phyloP scores from a whole-genome alignment of 768 basidiomycete genomes.

The Tulasnella sp. region DNA sequence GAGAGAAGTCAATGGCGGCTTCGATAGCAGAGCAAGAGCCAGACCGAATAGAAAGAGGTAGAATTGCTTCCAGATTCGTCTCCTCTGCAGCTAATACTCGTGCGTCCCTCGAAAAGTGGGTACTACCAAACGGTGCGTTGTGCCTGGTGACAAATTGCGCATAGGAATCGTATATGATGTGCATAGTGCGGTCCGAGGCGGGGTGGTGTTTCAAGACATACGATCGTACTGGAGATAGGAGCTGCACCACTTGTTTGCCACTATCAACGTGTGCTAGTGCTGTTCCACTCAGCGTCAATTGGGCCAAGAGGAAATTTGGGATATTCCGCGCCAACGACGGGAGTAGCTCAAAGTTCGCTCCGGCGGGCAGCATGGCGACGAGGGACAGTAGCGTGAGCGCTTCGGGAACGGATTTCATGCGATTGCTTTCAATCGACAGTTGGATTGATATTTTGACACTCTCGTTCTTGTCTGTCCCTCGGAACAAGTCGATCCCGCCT shows the following conservation, averaged over 20 bases:
- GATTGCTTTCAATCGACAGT: not conserved
- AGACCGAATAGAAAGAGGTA: not conserved
- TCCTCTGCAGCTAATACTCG: not conserved
- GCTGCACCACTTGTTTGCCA: not conserved
- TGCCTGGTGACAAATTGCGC: not conserved
- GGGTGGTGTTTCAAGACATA: not conserved
- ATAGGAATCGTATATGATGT: not conserved
- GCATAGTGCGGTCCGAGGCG: not conserved
- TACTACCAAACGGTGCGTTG: not conserved
- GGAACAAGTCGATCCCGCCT: not conserved
- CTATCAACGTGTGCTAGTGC: not conserved
- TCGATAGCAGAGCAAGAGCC: too few relatives aligned
- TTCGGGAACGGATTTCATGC: not conserved
- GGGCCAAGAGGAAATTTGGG: not conserved
- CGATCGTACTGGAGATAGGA: not conserved
- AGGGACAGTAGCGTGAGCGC: not conserved
- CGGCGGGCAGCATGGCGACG: not conserved
- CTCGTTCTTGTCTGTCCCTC: not conserved
- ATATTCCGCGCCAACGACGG: not conserved
- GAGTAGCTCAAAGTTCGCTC: not conserved
- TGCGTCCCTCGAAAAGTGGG: not conserved
- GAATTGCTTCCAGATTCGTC: not conserved
- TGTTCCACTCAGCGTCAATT: not conserved
- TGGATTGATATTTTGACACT: not conserved
- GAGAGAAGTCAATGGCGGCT: too few relatives aligned